phyloP scores from a whole-genome alignment of 345 rosid genomes.

The Sonneratia caseolaris region DNA sequence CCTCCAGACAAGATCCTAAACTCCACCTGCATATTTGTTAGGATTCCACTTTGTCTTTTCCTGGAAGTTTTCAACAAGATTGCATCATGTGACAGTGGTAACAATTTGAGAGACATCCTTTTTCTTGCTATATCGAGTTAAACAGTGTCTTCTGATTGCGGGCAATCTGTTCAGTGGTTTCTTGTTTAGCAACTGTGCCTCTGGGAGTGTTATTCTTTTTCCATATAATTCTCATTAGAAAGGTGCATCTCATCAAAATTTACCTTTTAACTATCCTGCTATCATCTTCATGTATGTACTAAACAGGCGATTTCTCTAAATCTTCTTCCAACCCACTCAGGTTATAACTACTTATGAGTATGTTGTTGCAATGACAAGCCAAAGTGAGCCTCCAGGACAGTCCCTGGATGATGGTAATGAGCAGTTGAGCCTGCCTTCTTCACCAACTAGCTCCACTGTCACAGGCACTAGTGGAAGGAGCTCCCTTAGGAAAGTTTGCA shows the following conservation, averaged over 20 bases:
- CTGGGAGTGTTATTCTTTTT: slow-evolving; percentile 84
- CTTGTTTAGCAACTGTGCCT: slow-evolving; percentile 74
- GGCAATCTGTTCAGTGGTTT: slow-evolving; percentile 20
- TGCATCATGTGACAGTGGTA: no score
- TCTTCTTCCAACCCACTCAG: slow-evolving; percentile 23
- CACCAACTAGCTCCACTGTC: slow-evolving; percentile 79
- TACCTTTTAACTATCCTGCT: background rate
- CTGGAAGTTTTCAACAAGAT: no score
- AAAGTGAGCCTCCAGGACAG: slow-evolving; percentile 64
- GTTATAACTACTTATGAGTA: slow-evolving; percentile 93
- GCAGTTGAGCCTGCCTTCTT: slow-evolving; percentile 57
- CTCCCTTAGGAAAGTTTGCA: slow-evolving; percentile 79
- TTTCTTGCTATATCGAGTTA: no score
- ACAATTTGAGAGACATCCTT: no score
- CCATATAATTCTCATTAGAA: slow-evolving; percentile 78
- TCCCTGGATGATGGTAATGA: slow-evolving; percentile 55
- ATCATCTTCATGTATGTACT: slow-evolving; percentile 6
- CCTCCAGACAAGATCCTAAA: no score
- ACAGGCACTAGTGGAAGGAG: slow-evolving; percentile 78
- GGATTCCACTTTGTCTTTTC: no score
- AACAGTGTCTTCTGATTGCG: no score
- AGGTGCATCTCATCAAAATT: slow-evolving; percentile 28
- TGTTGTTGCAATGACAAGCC: slow-evolving; percentile 86
- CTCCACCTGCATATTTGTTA: no score
- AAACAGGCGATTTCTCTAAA: background rate